Conservation (phyloP, 345 rosid species). For the Hibiscus trionum region DNA sequence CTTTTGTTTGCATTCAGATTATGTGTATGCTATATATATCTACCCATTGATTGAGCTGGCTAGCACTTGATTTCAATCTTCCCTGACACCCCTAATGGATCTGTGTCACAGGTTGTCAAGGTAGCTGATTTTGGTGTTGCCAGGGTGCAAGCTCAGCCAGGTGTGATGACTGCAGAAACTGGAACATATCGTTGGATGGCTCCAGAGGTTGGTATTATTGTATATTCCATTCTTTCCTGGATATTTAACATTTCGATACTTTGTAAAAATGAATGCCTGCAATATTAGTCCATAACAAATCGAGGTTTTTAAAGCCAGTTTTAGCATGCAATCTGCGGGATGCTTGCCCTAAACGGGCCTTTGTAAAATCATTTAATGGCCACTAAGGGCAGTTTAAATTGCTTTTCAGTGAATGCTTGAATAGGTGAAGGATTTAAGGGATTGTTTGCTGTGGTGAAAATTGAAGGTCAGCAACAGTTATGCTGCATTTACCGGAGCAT, state of each 20-base stretch:
- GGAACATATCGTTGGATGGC: conserved; percentile 86
- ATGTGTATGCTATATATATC: background rate
- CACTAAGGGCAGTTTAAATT: conserved; percentile 7
- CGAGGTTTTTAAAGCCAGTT: background rate
- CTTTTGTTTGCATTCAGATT: conserved; percentile 8
- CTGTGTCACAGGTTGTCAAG: conserved; percentile 42
- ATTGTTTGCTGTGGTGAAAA: conserved; percentile 11
- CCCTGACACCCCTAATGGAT: conserved; percentile 7
- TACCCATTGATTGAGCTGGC: background rate
- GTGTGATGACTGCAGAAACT: conserved; percentile 74
- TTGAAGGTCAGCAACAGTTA: conserved; percentile 5
- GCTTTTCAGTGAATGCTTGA: conserved; percentile 13
- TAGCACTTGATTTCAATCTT: background rate
- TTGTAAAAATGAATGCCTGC: background rate
- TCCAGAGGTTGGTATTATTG: conserved; percentile 49
- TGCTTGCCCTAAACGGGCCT: background rate
- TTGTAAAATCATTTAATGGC: conserved; percentile 7
- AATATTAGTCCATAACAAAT: background rate
- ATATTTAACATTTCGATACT: background rate
- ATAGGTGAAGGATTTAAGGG: conserved; percentile 11
- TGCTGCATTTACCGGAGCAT: conserved; percentile 5
- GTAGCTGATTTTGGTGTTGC: conserved; percentile 77
- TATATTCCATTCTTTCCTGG: background rate
- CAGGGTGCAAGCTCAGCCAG: conserved; percentile 49
- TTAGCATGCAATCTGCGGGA: background rate